Conservation (phyloP, 305 asterid genomes). For the Solanum hybrid region DNA sequence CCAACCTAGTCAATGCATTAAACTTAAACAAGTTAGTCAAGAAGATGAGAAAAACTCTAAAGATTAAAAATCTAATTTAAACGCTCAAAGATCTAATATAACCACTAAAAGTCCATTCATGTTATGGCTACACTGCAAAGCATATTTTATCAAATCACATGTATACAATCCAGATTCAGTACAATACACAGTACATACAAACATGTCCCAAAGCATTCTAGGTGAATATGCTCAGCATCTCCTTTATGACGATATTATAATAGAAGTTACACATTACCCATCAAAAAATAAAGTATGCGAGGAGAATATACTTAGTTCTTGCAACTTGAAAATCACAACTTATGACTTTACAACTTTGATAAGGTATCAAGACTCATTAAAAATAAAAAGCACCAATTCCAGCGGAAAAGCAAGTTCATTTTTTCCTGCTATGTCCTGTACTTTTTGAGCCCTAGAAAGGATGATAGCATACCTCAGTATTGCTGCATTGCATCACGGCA, state of each 20-base stretch:
- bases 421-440: background rate
- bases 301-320: background rate
- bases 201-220: background rate
- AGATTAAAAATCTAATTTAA: background rate
- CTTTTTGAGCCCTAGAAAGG: background rate
- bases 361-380: background rate
- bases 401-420: background rate
- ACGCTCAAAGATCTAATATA: background rate
- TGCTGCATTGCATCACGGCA: conserved; percentile 97
- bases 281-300: background rate
- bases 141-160: background rate
- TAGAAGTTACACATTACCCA: background rate
- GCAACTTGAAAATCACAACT: background rate
- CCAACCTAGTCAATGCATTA: conserved; percentile 68
- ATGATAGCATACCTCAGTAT: conserved; percentile 65
- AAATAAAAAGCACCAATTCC: background rate
- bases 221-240: background rate
- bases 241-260: background rate
- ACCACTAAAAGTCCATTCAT: background rate
- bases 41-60: conserved; percentile 5
- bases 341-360: background rate
- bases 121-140: background rate
- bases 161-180: background rate
- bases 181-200: background rate
- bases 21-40: conserved; percentile 16